Conservation (phyloP, 2,329 filamentous ascomycete genomes). For the Epichloe brachyelytri region DNA sequence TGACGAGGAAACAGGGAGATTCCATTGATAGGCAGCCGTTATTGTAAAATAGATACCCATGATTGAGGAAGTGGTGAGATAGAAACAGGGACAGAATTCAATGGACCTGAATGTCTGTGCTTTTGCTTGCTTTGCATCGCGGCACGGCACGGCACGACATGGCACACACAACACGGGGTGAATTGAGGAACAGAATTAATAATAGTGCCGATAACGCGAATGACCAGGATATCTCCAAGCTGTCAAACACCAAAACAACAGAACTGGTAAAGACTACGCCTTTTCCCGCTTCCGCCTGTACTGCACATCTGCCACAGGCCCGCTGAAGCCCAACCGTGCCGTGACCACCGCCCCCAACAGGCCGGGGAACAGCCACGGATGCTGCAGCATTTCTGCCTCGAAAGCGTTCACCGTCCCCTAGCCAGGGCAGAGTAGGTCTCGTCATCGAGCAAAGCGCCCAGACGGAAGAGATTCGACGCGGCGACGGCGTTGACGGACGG, state of each 20-base stretch:
- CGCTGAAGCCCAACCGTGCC: slow-evolving; percentile 53
- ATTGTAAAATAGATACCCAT: slow-evolving; percentile 31
- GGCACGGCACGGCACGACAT: too few species aligned
- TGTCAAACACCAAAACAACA: too few species aligned
- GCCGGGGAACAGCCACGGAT: slow-evolving; percentile 82
- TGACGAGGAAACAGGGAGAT: not conserved
- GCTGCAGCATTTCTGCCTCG: slow-evolving; percentile 80
- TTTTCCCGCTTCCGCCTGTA: slow-evolving; percentile 12
- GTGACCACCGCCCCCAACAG: slow-evolving; percentile 66
- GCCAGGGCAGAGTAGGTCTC: slow-evolving; percentile 51
- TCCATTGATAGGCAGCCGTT: slow-evolving; percentile 3
- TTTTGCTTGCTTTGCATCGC: too few species aligned
- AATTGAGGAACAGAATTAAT: not conserved
- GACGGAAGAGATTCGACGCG: slow-evolving; percentile 75
- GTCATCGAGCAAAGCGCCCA: slow-evolving; percentile 57
- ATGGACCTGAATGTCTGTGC: too few species aligned
- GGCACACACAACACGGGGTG: too few species aligned
- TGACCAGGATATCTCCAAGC: too few species aligned
- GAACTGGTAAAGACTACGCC: not conserved
- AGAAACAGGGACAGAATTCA: too few species aligned
- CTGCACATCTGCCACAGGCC: slow-evolving; percentile 14
- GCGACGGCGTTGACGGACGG: slow-evolving; percentile 82
- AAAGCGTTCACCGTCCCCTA: slow-evolving; percentile 69
- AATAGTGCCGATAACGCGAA: not conserved
- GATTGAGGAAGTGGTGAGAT: slow-evolving; percentile 6